These are phyloP conservation scores for Rhizopogon salebrosus DNA, from an alignment of 768 basidiomycete genomes.

Conservation along the genomic window DNA sequence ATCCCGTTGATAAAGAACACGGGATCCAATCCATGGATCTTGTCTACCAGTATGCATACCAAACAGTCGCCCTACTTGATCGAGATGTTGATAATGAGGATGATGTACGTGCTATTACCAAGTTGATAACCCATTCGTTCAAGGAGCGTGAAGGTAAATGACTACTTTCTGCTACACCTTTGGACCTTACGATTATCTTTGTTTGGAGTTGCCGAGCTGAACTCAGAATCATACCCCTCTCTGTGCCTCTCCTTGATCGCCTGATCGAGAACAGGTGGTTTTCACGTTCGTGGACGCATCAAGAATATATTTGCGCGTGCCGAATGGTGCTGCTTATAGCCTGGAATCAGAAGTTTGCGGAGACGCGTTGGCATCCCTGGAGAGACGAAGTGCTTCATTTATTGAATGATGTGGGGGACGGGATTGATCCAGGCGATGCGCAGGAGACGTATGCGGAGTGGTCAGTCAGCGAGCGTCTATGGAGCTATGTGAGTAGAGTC, in stretches of 20 bases:
- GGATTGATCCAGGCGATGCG: too few relatives aligned
- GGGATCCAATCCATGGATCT: not conserved
- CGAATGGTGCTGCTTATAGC: not conserved
- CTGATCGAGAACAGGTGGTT: too few relatives aligned
- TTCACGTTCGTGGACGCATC: too few relatives aligned
- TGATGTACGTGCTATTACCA: not conserved
- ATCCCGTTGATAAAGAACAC: not conserved
- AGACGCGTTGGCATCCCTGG: not conserved
- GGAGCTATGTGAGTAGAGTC: not conserved
- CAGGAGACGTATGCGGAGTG: not conserved
- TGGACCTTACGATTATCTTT: not conserved
- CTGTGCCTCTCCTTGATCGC: not conserved
- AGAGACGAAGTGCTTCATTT: not conserved
- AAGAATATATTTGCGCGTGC: not conserved
- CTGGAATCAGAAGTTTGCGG: not conserved
- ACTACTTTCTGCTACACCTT: too few relatives aligned
- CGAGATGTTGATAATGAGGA: not conserved
- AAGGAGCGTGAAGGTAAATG: not conserved
- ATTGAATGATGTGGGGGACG: too few relatives aligned
- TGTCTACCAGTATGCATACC: not conserved
- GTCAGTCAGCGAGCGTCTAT: not conserved
- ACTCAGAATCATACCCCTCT: not conserved
- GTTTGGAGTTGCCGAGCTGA: not conserved
- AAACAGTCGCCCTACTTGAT: not conserved
- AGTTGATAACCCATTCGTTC: not conserved